Conservation (phyloP, 305 asterid genomes). For the Solanum hybrid region DNA sequence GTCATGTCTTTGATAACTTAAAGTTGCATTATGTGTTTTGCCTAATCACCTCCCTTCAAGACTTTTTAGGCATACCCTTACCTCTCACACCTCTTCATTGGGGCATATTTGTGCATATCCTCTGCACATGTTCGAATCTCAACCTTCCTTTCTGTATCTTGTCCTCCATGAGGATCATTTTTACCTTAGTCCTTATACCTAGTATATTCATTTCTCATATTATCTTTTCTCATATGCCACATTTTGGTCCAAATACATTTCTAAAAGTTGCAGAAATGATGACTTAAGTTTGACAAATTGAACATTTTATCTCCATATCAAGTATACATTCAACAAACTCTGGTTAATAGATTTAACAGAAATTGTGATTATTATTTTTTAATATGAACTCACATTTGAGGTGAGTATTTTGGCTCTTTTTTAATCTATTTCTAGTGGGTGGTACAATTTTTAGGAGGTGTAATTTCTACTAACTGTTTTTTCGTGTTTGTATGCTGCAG, state of each 20-base stretch:
- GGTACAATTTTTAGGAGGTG: not conserved
- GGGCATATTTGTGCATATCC: not conserved
- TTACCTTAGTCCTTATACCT: not conserved
- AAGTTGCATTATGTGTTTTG: not conserved
- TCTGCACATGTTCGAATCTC: not conserved
- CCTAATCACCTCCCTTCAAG: not conserved
- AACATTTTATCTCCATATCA: not conserved
- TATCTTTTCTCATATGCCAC: not conserved
- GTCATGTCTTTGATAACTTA: not conserved
- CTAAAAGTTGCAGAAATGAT: not conserved
- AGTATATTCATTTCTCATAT: not conserved
- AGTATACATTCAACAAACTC: not conserved
- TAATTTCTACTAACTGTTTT: no score
- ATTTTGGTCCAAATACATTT: not conserved
- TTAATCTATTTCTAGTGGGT: no score
- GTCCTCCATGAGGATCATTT: not conserved
- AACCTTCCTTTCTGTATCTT: not conserved
- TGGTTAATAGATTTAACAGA: not conserved
- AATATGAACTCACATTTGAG: not conserved
- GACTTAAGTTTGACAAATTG: not conserved
- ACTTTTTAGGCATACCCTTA: not conserved
- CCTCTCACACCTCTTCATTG: not conserved
- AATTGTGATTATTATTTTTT: not conserved
- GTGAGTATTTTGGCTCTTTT: not conserved
- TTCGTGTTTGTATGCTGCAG: no score